Evolutionary conservation across 2,329 filamentous ascomycete species (phyloP), one percentile per base, ranked within the genome.

Genomic region (Beauveria rudraprayagi): DNA sequence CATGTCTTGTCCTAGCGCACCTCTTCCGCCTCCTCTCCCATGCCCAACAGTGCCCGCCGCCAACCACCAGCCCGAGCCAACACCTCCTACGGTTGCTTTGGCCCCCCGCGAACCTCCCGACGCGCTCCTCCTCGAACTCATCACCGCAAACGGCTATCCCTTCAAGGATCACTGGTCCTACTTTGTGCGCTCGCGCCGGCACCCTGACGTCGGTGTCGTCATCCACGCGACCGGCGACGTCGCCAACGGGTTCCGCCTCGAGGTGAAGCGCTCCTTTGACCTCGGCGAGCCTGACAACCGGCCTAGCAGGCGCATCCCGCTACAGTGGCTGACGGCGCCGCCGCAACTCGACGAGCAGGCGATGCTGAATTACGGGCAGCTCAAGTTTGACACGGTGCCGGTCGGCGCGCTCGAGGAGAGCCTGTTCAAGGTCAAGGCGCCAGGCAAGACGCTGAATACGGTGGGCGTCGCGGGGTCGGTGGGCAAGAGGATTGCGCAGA

Each of bases 151-250:
- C 56, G 72, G 72, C 17, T 24, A 56, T 0, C 72, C 70, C 0
- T 75, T 72, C 65, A 72, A 71, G 48, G 68, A 75, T 56, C 71
- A 75, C 64, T 75, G 72, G 72, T 69, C 70, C 1, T 74, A 72
- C 52, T 75, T 62, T 47, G 51, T 74, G 1, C 55, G 22, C 70
- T 1, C 8, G 0, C 17, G 67, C 17, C 22, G 26, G 11, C 34
- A 44, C 28, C 51, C 63, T 1, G 41, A 67, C 6, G n/a, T 68
- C 1, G 71, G 72, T 5, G 67, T 70, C 7, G n/a, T 65, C 28
- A 63, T 73, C 14, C 68, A 73, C 19, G 72, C 70, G 2, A 66
- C 65, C 2, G 71, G 72, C 1, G 68, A 71, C 58, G 72, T 75
- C 26, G 60, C 55, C 34, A 68, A 65, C 46, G 71, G 72, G 1